Conservation (phyloP, 371 early-diverging fungal genomes). For the Rhizopus arrhizus region DNA sequence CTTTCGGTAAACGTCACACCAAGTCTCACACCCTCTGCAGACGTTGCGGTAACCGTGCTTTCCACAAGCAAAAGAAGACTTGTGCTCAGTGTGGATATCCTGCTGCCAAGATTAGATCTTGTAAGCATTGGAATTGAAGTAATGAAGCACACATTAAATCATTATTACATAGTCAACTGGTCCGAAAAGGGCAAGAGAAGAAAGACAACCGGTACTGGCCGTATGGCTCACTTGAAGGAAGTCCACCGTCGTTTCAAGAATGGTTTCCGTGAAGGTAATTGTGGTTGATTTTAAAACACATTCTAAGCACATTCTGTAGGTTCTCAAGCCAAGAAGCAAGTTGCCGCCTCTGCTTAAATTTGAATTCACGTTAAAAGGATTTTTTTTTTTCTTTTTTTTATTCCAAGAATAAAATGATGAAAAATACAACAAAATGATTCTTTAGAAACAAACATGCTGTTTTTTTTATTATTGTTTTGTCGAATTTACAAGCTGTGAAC, state of each 20-base stretch:
- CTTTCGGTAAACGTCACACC: conserved; percentile 71
- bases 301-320: conserved; percentile 11
- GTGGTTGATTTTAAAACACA: background rate
- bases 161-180: conserved; percentile 72
- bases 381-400: no score
- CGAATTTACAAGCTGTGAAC: background rate
- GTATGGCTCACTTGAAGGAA: conserved; percentile 92
- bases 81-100: conserved; percentile 99
- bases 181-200: conserved; percentile 92
- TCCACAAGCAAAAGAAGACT: conserved; percentile 99
- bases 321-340: conserved; percentile 59
- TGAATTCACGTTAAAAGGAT: background rate
- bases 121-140: conserved; percentile 54
- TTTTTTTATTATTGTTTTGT: no score
- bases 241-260: conserved; percentile 90
- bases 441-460: no score
- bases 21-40: conserved; percentile 98
- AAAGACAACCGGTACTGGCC: conserved; percentile 97
- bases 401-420: no score
- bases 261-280: conserved; percentile 82
- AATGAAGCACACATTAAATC: background rate
- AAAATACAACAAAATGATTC: no score
- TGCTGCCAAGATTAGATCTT: conserved; percentile 93
- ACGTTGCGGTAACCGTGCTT: conserved; percentile 96
- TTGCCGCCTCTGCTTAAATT: conserved; percentile 27